phyloP scores from a whole-genome alignment of 2,329 filamentous ascomycete genomes.

The Cladosporium halotolerans region DNA sequence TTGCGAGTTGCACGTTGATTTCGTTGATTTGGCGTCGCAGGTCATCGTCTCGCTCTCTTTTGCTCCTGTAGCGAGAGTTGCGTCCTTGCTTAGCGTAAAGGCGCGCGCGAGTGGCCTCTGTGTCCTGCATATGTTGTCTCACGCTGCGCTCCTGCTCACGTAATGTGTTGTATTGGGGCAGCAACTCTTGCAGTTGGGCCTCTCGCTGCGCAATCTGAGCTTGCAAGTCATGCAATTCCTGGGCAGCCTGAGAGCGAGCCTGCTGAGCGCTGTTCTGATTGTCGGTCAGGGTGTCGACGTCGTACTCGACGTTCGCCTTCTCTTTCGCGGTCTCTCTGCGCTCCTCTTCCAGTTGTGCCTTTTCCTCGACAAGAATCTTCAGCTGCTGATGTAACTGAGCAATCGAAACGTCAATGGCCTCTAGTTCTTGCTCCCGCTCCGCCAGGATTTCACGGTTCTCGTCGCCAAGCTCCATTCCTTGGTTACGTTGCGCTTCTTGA shows the following conservation, averaged over 20 bases:
- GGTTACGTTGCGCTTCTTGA: constrained; percentile 74
- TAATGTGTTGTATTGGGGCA: constrained; percentile 68
- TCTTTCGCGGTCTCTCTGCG: constrained; percentile 72
- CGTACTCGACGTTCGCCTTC: constrained; percentile 79
- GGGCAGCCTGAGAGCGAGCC: constrained; percentile 62
- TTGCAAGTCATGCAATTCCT: constrained; percentile 66
- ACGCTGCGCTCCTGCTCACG: constrained; percentile 67
- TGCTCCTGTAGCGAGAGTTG: constrained; percentile 79
- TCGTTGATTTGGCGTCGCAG: constrained; percentile 75
- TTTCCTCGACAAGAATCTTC: constrained; percentile 78
- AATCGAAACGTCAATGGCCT: constrained; percentile 70
- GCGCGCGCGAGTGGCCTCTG: constrained; percentile 67
- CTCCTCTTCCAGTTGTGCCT: constrained; percentile 82
- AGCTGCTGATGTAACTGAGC: constrained; percentile 73
- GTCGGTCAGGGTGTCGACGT: constrained; percentile 74
- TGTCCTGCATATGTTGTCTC: constrained; percentile 66
- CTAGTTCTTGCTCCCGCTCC: constrained; percentile 66
- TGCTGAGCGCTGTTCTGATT: constrained; percentile 74
- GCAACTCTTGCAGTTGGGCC: constrained; percentile 64
- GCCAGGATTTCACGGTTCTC: constrained; percentile 70
- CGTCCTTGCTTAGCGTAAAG: constrained; percentile 90
- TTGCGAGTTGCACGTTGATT: constrained; percentile 66
- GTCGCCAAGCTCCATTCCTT: constrained; percentile 78
- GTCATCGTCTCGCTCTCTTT: constrained; percentile 80
- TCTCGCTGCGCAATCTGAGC: constrained; percentile 70